Evolutionary conservation across 1,139 yeast genomes (phyloP).

Genomic region (Tardiomyces digboiensis): DNA sequence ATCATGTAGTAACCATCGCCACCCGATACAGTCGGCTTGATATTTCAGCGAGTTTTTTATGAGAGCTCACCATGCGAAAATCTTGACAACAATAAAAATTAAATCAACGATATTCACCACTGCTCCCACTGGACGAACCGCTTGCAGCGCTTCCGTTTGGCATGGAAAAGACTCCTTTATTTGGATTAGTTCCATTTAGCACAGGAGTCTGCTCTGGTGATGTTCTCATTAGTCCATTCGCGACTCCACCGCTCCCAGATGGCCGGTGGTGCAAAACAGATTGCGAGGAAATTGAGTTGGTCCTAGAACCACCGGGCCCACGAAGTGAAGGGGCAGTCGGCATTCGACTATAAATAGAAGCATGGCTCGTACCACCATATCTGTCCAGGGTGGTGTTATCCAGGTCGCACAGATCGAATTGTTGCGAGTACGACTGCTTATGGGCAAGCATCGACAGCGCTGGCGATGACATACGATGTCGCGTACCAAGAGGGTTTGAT

Average conservation of each 20-base stretch:
- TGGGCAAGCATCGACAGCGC: conserved; percentile 5
- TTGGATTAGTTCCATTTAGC: not conserved
- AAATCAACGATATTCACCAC: too few species aligned
- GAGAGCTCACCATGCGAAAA: too few species aligned
- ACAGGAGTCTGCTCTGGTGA: not conserved
- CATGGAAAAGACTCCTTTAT: not conserved
- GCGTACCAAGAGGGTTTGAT: not conserved
- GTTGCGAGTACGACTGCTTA: conserved; percentile 19
- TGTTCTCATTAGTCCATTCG: not conserved
- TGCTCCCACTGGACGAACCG: too few species aligned
- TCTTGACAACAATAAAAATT: too few species aligned
- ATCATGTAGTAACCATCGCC: too few species aligned
- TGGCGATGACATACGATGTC: conserved; percentile 6
- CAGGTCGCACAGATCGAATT: conserved; percentile 21
- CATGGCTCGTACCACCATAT: conserved; percentile 16
- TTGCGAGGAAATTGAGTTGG: conserved; percentile 9
- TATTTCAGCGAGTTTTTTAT: too few species aligned
- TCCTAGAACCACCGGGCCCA: conserved; percentile 5
- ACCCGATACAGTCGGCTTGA: too few species aligned
- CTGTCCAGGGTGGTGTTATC: conserved; percentile 16
- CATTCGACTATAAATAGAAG: conserved; percentile 6
- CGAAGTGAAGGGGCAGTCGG: conserved; percentile 1
- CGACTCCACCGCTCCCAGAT: not conserved
- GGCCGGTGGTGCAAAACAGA: not conserved
- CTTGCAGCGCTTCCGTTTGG: not conserved